Evolutionary conservation across 768 basidiomycete genomes (phyloP), one percentile per base, ranked within the genome.

Genomic region (Nevesoporus exiguus): DNA sequence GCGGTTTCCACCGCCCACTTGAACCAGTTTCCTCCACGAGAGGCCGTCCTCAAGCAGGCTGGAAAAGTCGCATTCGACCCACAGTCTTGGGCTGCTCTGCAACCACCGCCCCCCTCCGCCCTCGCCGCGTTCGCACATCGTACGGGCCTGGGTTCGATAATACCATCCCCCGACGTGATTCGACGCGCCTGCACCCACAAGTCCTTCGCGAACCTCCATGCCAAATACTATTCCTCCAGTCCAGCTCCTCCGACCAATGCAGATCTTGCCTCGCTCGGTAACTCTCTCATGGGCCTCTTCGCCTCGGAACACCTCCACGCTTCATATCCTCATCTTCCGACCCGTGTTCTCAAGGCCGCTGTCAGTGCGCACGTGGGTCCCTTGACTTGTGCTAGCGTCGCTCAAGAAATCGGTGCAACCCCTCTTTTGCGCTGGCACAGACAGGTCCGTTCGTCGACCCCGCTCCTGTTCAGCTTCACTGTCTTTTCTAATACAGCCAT

Each of bases 341-440:
- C 92, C 21, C 85, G 91, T 51, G 93, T 93, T 22, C 73, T 92
- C 61, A 95, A 97, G 73, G 89, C 91, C 7, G 93, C 91, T 14
- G 83, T 96, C 54, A 93, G 90, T 39, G 91, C 93, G 50, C 90
- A 92, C 70, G 95, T 94, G 30, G 96, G 96, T 14, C 86, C 91
- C 15, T 74, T 82, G 59, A 86, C 88, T 6, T 93, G 91, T 64
- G 84, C 90, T 37, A 83, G 79, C 59, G 86, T 98, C 47, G 95
- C 95, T 24, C 82, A 85, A 54, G 90, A 93, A 72, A 85, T 87
- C 77, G 93, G 91, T 56, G 89, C 85, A 19, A 71, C 80, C 21
- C 85, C 86, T 4, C 77, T 95, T 27, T 69, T 95, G 44, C 80
- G 92, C 59, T 94, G 93, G 93, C 82, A 87, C 67, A 79, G 88